Percentiles rank a stretch among this genome's conserved stretches.
Conservation (phyloP, 345 rosid species). For the Carallia pectinifolia region DNA sequence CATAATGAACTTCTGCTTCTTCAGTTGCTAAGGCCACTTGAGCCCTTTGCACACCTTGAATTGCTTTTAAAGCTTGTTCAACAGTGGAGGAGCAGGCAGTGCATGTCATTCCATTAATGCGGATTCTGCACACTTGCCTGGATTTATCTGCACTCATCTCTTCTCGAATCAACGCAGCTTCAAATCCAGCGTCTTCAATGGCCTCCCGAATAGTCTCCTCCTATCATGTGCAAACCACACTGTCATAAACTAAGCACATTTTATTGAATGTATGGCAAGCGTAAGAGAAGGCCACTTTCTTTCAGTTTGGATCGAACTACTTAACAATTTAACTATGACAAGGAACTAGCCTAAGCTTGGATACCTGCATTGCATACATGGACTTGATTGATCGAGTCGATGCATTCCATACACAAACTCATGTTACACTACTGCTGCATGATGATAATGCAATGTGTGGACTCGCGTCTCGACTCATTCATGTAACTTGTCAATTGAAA, state of each 20-base stretch:
- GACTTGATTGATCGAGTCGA: too few relatives aligned
- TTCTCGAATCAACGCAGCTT: constrained; percentile 55
- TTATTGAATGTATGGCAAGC: not conserved
- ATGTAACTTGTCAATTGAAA: too few relatives aligned
- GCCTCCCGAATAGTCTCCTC: constrained; percentile 83
- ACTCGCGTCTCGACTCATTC: too few relatives aligned
- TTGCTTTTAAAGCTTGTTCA: constrained; percentile 59
- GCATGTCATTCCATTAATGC: constrained; percentile 90
- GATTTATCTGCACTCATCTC: constrained; percentile 46
- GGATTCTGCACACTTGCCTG: constrained; percentile 63
- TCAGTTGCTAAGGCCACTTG: constrained; percentile 88
- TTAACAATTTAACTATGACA: too few relatives aligned
- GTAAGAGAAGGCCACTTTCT: too few relatives aligned
- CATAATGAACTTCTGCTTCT: constrained; percentile 77
- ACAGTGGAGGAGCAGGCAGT: constrained; percentile 73
- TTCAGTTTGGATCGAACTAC: too few relatives aligned
- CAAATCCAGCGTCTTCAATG: constrained; percentile 81
- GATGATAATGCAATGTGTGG: too few relatives aligned
- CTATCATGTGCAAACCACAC: constrained; percentile 26
- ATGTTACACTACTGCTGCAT: too few relatives aligned
- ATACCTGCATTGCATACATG: too few relatives aligned
- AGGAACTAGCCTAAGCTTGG: too few relatives aligned
- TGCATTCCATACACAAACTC: too few relatives aligned
- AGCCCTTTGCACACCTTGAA: constrained; percentile 64
- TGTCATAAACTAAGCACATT: not conserved